Evolutionary conservation across 75 land plant species (phyloP).

Genomic region (Pinus taeda): DNA sequence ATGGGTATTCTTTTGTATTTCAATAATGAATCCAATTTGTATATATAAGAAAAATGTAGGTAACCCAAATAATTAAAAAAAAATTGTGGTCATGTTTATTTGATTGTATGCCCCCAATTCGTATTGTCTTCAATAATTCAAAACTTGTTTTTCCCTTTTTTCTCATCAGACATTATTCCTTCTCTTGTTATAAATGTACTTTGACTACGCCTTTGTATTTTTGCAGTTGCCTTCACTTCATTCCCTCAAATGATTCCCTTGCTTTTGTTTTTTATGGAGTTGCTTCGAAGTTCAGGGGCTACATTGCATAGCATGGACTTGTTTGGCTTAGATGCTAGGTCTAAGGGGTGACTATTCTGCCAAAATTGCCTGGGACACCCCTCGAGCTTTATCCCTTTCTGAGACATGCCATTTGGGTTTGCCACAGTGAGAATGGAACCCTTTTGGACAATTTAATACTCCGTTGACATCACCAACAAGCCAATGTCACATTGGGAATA

Average conservation of each 20-base stretch:
- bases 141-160: neutral
- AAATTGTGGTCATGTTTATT: neutral
- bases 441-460: neutral
- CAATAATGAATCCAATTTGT: neutral
- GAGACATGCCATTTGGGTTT: neutral
- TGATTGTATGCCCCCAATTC: neutral
- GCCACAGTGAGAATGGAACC: neutral
- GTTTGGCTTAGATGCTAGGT: neutral
- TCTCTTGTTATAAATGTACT: too few species aligned
- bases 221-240: neutral
- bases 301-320: neutral
- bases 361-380: neutral
- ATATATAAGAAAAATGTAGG: neutral
- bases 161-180: neutral
- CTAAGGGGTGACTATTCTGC: neutral
- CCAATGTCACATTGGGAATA: neutral
- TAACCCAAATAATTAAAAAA: neutral
- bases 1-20: neutral
- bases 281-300: neutral
- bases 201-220: neutral
- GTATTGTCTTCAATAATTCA: neutral
- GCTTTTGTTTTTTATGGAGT: neutral
- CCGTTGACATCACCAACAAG: neutral
- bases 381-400: neutral
- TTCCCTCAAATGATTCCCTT: neutral